A percentile compares a stretch with the other conserved stretches of the same genome.
These are phyloP conservation scores for Trichocomaceae sp. DNA, from an alignment of 2,329 filamentous ascomycete species.

Conservation along the genomic window DNA sequence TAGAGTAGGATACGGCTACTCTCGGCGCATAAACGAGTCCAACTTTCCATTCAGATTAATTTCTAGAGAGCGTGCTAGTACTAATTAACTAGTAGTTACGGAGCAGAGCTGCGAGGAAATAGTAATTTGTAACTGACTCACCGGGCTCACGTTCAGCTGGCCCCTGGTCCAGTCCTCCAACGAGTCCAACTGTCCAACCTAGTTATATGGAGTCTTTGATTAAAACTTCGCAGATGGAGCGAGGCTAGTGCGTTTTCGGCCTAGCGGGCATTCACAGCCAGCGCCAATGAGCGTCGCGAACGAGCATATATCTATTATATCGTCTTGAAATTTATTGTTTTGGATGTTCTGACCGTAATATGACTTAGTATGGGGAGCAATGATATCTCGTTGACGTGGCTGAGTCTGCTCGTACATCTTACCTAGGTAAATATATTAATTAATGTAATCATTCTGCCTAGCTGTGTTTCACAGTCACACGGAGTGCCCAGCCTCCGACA, in stretches of 20 bases:
- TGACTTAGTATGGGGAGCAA: too few species aligned
- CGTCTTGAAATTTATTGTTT: too few species aligned
- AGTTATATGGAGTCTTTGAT: background rate
- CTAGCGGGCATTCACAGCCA: too few species aligned
- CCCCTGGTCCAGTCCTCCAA: background rate
- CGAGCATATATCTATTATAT: background rate
- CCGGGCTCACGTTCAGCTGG: background rate
- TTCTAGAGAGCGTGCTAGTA: background rate
- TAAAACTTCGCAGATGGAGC: too few species aligned
- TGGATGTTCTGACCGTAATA: too few species aligned
- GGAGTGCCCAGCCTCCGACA: background rate
- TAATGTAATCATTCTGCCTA: background rate
- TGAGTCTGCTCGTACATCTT: background rate
- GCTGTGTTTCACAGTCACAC: background rate
- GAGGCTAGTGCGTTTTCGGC: background rate
- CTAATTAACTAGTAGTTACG: background rate
- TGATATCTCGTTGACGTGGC: background rate
- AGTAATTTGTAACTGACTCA: background rate
- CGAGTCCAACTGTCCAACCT: background rate
- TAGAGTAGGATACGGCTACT: background rate
- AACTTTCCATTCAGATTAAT: background rate
- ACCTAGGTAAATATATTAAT: too few species aligned
- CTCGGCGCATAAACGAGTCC: background rate
- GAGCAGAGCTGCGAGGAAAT: too few species aligned
- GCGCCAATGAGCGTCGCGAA: too few species aligned